Evolutionary conservation across 2,329 filamentous ascomycete species (phyloP).

Genomic region (Trichoderma sp.): DNA sequence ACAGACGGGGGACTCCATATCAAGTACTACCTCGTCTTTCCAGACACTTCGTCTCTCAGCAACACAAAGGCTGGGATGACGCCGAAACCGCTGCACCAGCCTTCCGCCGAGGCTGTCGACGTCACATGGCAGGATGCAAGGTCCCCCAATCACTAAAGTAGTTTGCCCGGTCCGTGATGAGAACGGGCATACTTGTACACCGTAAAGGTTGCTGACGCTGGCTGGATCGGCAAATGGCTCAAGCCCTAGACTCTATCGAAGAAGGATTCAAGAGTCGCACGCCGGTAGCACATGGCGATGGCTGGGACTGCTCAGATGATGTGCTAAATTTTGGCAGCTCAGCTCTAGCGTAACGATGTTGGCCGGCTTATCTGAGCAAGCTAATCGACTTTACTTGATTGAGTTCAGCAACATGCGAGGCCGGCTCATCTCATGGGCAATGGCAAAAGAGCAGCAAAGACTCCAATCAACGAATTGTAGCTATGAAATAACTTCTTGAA

Average conservation of each 20-base stretch:
- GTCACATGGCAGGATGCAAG: constrained; percentile 23
- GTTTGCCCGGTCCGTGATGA: constrained; percentile 1
- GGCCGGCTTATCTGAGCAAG: not conserved
- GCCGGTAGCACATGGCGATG: not conserved
- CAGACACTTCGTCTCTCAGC: not conserved
- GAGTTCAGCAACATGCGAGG: not conserved
- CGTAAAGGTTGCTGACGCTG: constrained; percentile 12
- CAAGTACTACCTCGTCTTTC: not conserved
- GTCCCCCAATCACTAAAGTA: not conserved
- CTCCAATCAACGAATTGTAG: not conserved
- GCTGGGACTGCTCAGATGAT: not conserved
- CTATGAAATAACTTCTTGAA: not conserved
- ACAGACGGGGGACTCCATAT: not conserved
- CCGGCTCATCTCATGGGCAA: not conserved
- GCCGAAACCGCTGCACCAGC: not conserved
- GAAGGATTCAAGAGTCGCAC: not conserved
- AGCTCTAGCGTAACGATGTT: not conserved
- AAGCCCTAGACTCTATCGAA: not conserved
- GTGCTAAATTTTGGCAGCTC: not conserved
- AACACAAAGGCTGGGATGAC: not conserved
- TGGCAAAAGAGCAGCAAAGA: not conserved
- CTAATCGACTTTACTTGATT: not conserved
- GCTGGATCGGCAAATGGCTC: not conserved
- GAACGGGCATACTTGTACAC: not conserved
- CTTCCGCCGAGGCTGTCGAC: constrained; percentile 11